phyloP scores from a whole-genome alignment of 2,329 filamentous ascomycete genomes.

The Pyricularia grisea region DNA sequence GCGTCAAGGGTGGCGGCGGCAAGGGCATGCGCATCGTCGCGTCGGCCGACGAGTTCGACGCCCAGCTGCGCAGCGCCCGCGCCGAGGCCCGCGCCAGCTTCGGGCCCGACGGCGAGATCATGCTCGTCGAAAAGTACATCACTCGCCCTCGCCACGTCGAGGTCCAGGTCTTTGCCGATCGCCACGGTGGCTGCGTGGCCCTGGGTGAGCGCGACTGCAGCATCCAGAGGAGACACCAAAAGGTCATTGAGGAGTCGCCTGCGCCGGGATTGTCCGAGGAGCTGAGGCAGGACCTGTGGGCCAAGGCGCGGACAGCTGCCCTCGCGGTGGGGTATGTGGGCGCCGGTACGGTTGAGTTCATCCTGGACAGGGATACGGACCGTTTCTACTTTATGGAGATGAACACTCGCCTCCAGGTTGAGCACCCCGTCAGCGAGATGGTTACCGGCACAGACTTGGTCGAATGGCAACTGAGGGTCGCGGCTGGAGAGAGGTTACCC shows the following conservation, averaged over 20 bases:
- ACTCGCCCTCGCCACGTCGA: slow-evolving; percentile 75
- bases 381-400: slow-evolving; percentile 79
- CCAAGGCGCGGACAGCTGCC: slow-evolving; percentile 55
- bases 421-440: slow-evolving; percentile 82
- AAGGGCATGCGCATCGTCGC: slow-evolving; percentile 77
- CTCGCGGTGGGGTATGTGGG: slow-evolving; percentile 80
- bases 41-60: slow-evolving; percentile 56
- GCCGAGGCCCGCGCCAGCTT: slow-evolving; percentile 72
- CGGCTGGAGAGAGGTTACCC: slow-evolving; percentile 46
- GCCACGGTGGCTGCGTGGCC: slow-evolving; percentile 67
- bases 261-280: slow-evolving; percentile 56
- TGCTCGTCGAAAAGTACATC: slow-evolving; percentile 80
- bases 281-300: slow-evolving; percentile 53
- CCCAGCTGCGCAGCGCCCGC: slow-evolving; percentile 62
- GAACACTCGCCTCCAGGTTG: slow-evolving; percentile 86
- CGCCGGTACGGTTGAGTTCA: slow-evolving; percentile 83
- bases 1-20: slow-evolving; percentile 70
- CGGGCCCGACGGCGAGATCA: slow-evolving; percentile 67
- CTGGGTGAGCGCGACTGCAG: slow-evolving; percentile 85
- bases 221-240: slow-evolving; percentile 79
- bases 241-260: slow-evolving; percentile 83
- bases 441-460: slow-evolving; percentile 68
- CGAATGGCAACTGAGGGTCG: slow-evolving; percentile 86
- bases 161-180: slow-evolving; percentile 84
- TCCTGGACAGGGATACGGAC: slow-evolving; percentile 73